These are phyloP conservation scores for Anisodus tanguticus DNA, from an alignment of 257 asterid species.

Conservation along the genomic window DNA sequence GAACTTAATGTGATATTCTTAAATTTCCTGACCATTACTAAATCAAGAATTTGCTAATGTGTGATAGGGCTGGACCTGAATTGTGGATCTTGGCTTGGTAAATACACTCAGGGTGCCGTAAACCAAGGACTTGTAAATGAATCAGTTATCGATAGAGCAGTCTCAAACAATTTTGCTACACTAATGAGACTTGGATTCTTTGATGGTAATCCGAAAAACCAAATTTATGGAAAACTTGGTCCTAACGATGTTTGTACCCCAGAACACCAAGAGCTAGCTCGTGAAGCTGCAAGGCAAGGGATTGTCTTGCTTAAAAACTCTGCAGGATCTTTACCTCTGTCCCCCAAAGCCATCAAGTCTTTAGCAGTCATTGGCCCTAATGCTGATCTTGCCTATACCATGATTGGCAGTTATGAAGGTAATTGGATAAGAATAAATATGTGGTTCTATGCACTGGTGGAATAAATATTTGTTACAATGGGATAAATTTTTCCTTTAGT, in stretches of 20 bases:
- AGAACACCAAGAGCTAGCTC: conserved; percentile 73
- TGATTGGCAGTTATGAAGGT: conserved; percentile 89
- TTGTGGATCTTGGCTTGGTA: conserved; percentile 63
- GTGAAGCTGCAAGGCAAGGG: conserved; percentile 87
- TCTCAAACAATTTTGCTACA: conserved; percentile 72
- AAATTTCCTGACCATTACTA: background rate
- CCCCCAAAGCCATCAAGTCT: conserved; percentile 58
- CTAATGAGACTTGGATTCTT: conserved; percentile 90
- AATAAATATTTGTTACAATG: too few species aligned
- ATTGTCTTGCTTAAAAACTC: conserved; percentile 79
- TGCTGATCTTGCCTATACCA: conserved; percentile 62
- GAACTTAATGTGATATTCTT: background rate
- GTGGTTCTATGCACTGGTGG: background rate
- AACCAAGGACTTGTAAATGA: conserved; percentile 64
- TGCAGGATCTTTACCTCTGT: conserved; percentile 64
- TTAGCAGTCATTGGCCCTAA: conserved; percentile 92
- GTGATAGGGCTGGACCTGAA: conserved; percentile 79
- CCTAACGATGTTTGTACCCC: conserved; percentile 77
- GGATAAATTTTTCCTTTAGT: too few species aligned
- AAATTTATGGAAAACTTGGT: conserved; percentile 75
- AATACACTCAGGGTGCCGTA: conserved; percentile 63
- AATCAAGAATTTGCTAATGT: background rate
- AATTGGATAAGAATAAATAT: background rate
- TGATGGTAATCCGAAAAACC: conserved; percentile 79
- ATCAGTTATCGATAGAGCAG: conserved; percentile 56